Percentiles rank a stretch among this genome's conserved stretches.
phyloP scores from a whole-genome alignment of 306 rosid species.

The Oemleria cerasiformis region DNA sequence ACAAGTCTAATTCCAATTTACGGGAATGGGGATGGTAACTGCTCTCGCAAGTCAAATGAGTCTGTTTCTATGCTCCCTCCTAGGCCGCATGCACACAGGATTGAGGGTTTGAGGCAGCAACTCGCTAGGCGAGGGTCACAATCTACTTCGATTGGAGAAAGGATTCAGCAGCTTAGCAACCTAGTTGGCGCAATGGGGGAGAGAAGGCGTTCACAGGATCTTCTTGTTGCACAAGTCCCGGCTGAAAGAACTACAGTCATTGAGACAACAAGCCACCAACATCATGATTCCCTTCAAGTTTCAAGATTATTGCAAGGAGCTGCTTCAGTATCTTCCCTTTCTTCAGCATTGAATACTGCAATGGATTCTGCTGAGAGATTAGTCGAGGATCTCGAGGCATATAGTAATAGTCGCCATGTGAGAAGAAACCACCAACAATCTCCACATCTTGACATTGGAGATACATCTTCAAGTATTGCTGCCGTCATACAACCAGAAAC shows the following conservation, averaged over 20 bases:
- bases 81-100: slow-evolving; percentile 58
- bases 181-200: slow-evolving; percentile 44
- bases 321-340: slow-evolving; percentile 60
- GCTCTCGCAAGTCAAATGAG: slow-evolving; percentile 21
- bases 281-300: slow-evolving; percentile 31
- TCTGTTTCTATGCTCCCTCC: slow-evolving; percentile 42
- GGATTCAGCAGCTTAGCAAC: slow-evolving; percentile 47
- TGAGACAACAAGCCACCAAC: slow-evolving; percentile 29
- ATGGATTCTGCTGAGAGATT: slow-evolving; percentile 59
- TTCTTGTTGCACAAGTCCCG: slow-evolving; percentile 13
- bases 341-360: slow-evolving; percentile 64
- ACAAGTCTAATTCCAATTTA: slow-evolving; percentile 57
- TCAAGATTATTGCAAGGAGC: slow-evolving; percentile 57
- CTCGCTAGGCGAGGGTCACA: slow-evolving; percentile 35
- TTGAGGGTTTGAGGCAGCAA: slow-evolving; percentile 57
- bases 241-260: slow-evolving; percentile 30
- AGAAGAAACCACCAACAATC: slow-evolving; percentile 32
- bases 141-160: slow-evolving; percentile 45
- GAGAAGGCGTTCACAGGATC: slow-evolving; percentile 32
- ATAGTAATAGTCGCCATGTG: slow-evolving; percentile 28
- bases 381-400: slow-evolving; percentile 57
- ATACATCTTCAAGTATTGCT: slow-evolving; percentile 28
- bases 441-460: slow-evolving; percentile 24
- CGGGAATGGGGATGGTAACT: slow-evolving; percentile 38
- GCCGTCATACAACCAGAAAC: slow-evolving; percentile 36